These are phyloP conservation scores for Nelumbo lutea DNA, from an alignment of 164 flowering plant species.

Conservation along the genomic window DNA sequence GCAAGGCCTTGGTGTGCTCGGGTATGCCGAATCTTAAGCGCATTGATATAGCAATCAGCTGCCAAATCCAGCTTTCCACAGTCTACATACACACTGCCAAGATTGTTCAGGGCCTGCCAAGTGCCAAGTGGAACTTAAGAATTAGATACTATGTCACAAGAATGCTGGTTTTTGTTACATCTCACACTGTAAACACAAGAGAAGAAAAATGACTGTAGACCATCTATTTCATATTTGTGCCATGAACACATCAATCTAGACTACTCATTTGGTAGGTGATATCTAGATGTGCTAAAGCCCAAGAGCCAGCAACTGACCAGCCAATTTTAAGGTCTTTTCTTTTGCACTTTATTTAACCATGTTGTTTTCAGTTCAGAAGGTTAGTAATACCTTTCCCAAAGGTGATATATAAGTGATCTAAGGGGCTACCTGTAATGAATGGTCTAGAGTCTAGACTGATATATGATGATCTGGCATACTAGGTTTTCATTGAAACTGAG, in stretches of 20 bases:
- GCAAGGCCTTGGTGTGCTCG: slow-evolving; percentile 99
- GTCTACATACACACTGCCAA: slow-evolving; percentile 94
- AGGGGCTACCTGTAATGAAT: no score
- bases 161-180: no score
- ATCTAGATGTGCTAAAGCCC: background rate
- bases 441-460: no score
- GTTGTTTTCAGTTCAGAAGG: no score
- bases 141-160: no score
- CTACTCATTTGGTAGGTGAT: background rate
- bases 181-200: background rate
- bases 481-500: no score
- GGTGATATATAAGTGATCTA: no score
- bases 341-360: no score
- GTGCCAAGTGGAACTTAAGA: slow-evolving; percentile 9
- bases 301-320: background rate
- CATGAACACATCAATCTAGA: background rate
- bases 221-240: background rate
- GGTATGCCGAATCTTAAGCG: slow-evolving; percentile 87
- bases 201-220: background rate
- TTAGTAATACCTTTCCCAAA: no score
- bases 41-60: slow-evolving; percentile 91
- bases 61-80: slow-evolving; percentile 74
- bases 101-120: slow-evolving; percentile 90
- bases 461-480: no score
- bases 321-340: background rate